Evolutionary conservation across 192 early-diverging fungal genomes (phyloP).

Genomic region (Rhizoclosmatium globosum): DNA sequence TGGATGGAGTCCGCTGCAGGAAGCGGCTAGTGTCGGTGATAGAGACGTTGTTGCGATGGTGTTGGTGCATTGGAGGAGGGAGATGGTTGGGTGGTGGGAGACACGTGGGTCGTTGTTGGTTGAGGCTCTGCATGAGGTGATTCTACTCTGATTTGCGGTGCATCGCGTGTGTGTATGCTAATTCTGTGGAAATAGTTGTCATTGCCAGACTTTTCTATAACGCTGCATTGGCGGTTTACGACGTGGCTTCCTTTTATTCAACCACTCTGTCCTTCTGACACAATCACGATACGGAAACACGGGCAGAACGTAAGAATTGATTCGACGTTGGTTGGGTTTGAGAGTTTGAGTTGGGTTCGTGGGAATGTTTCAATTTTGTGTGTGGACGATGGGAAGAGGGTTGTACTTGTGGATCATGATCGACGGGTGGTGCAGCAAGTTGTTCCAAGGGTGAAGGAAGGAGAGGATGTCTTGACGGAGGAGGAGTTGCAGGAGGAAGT

Average conservation of each 20-base stretch:
- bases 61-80: constrained; percentile 32
- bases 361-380: constrained; percentile 40
- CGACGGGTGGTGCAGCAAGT: constrained; percentile 54
- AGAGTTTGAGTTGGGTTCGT: constrained; percentile 57
- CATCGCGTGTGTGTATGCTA: constrained; percentile 24
- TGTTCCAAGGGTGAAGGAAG: constrained; percentile 26
- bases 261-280: constrained; percentile 54
- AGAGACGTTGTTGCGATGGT: constrained; percentile 48
- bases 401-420: constrained; percentile 59
- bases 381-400: constrained; percentile 29
- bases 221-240: constrained; percentile 59
- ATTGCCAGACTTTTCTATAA: constrained; percentile 49
- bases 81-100: constrained; percentile 47
- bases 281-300: constrained; percentile 47
- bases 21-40: constrained; percentile 57
- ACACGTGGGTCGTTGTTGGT: constrained; percentile 44
- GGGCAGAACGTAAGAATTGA: constrained; percentile 57
- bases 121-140: constrained; percentile 35
- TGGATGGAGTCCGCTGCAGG: constrained; percentile 63
- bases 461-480: constrained; percentile 49
- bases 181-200: no score
- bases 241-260: constrained; percentile 56
- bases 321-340: constrained; percentile 64
- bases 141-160: not conserved
- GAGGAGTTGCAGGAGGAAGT: constrained; percentile 56